Evolutionary conservation across 164 flowering plant species (phyloP), one percentile per base, ranked within the genome.

Genomic region (Amborella trichopoda): DNA sequence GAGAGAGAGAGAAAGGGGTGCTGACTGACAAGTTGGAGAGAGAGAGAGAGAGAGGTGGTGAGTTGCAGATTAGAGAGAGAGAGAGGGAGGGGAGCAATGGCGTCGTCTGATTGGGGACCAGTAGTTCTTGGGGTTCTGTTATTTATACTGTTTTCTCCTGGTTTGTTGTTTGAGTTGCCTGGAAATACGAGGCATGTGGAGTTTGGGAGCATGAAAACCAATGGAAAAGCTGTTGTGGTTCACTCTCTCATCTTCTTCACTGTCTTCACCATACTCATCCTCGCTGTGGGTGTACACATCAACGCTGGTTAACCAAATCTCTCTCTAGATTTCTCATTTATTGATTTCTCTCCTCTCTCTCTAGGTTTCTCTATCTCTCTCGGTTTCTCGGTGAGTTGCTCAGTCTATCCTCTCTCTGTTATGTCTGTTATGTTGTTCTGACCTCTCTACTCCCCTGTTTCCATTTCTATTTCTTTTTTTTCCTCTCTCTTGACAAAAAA

Each of bases 201-300:
- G 27, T 74, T 83, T 41, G 75, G 77, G 1, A 65, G 62, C 63
- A 48, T 83, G 54, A 45, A 50, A 37, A 83, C 93, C 40, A 80
- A 63, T 19, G 88, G 77, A 1, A 66, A 59, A 46, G 66, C 96
- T 25, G 68, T 90, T 17, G 65, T 70, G 4, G 56, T 86, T 24
- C 98, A 90, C 71, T 74, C 98, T 2, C 69, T 81, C 50, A 62
- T 90, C 66, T 90, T 86, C 78, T 83, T 86, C 55, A 71, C 67
- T 20, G 20, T 76, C 56, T 83, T 75, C 52, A 67, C 87, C 28
- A 63, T 90, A 27, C 69, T 90, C 64, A 66, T 81, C 61, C 42
- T 86, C 32, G 96, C 80, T 32, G 62, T 76, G 23, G 72, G 64
- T 23, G 28, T 90, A 54, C 98, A 90, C 70, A 86, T 90, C 75